Evolutionary conservation across 2,329 filamentous ascomycete genomes (phyloP).

Genomic region (Paecilomyces dactylethromorphus): DNA sequence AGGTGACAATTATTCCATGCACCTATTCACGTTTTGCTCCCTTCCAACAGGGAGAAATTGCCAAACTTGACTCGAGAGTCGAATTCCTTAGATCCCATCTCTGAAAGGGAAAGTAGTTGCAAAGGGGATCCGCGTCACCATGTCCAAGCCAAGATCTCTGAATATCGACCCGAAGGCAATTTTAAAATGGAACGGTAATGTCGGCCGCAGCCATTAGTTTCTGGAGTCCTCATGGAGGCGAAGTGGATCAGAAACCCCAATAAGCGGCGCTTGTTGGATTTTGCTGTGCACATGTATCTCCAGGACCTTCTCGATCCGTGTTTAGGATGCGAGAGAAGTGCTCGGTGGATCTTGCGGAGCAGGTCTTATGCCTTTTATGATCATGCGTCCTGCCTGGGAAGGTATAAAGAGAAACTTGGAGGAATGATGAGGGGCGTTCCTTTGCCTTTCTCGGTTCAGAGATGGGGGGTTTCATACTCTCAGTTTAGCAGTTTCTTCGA

Average conservation of each 20-base stretch:
- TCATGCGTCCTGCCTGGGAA: constrained; percentile 17
- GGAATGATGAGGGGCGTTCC: background rate
- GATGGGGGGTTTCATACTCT: constrained; percentile 1
- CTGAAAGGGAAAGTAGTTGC: background rate
- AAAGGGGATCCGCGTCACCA: background rate
- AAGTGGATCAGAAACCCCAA: constrained; percentile 36
- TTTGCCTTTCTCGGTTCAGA: background rate
- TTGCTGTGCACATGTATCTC: constrained; percentile 21
- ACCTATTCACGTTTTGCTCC: background rate
- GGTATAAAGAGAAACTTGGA: constrained; percentile 2
- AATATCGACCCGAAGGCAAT: background rate
- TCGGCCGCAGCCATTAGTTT: constrained; percentile 40
- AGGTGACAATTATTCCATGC: background rate
- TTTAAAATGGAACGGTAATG: constrained; percentile 10
- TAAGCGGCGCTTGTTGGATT: constrained; percentile 19
- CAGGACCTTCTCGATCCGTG: constrained; percentile 8
- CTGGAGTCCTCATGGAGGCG: constrained; percentile 33
- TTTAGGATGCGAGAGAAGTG: background rate
- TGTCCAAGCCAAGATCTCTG: background rate
- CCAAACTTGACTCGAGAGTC: background rate
- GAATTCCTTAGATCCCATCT: background rate
- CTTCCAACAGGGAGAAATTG: background rate
- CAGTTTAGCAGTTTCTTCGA: background rate
- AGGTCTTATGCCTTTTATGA: constrained; percentile 19
- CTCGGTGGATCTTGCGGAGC: constrained; percentile 16